phyloP scores from a whole-genome alignment of 2,329 filamentous ascomycete species.

The Aspergillus aculeatus region DNA sequence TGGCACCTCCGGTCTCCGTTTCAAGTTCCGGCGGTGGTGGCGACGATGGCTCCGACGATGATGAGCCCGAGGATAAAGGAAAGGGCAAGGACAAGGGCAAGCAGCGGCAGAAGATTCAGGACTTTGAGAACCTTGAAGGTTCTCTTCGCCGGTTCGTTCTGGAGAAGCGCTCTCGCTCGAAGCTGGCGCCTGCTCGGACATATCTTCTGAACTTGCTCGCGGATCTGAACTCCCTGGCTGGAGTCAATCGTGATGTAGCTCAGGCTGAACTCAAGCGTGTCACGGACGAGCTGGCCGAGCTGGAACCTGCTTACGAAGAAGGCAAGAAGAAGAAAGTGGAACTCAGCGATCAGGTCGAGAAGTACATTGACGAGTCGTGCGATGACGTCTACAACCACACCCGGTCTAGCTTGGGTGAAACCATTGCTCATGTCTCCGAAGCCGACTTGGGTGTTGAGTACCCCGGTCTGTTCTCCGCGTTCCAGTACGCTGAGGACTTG shows the following conservation, averaged over 20 bases:
- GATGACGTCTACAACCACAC: conserved; percentile 83
- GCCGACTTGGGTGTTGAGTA: conserved; percentile 80
- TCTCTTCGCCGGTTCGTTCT: conserved; percentile 89
- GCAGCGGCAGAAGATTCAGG: conserved; percentile 83
- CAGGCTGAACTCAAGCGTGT: conserved; percentile 82
- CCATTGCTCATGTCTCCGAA: conserved; percentile 75
- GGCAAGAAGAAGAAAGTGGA: conserved; percentile 77
- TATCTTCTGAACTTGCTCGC: conserved; percentile 92
- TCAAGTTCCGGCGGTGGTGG: conserved; percentile 50
- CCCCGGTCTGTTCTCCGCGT: conserved; percentile 78
- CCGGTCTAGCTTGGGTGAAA: conserved; percentile 68
- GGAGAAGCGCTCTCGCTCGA: conserved; percentile 91
- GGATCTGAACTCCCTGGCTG: conserved; percentile 78
- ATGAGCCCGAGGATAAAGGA: conserved; percentile 48
- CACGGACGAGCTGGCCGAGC: conserved; percentile 71
- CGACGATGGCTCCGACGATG: conserved; percentile 55
- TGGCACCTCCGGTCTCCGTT: conserved; percentile 59
- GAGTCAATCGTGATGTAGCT: conserved; percentile 83
- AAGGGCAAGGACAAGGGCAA: conserved; percentile 83
- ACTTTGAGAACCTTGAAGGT: conserved; percentile 86
- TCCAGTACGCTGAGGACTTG: conserved; percentile 89
- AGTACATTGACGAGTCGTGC: conserved; percentile 79
- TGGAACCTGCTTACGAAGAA: conserved; percentile 82
- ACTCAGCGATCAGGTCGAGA: conserved; percentile 77
- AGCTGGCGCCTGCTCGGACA: conserved; percentile 91